Evolutionary conservation across 2,329 filamentous ascomycete species (phyloP), one percentile per base, ranked within the genome.

Genomic region (Pseudocercospora ulei): DNA sequence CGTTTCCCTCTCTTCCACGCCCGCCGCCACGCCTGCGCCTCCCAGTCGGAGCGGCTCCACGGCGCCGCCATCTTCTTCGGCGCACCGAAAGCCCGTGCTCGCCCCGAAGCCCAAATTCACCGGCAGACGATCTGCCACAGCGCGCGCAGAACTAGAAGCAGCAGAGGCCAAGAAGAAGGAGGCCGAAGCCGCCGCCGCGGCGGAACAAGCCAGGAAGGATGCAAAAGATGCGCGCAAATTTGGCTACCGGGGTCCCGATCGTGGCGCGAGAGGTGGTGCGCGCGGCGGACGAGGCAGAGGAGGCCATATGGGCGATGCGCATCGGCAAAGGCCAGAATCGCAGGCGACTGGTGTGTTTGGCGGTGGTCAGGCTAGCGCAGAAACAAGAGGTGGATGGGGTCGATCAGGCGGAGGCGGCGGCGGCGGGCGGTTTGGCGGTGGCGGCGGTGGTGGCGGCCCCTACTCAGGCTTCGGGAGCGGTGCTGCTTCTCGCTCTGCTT

Each of bases 271-370:
- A 39, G 54, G 54, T 18, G 53, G 50, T 9, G 47, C 51, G n/a
- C 43, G 47, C 12, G 47, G 52, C 26, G 49, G 57, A 19, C 48
- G 56, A 43, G 56, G 53, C n/a, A 52, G 65, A 51, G 65, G 65
- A 44, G 65, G 66, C 5, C 68, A 62, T 45, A 65, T 63, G 54
- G 57, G 59, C 13, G 57, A 59, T 35, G 44, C 48, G 7, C 53
- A 50, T 24, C 49, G 51, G 20, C 37, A 41, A 14, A 44, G 46
- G 22, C 34, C 43, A 9, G 50, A 54, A 5, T 42, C 45, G 12
- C 56, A 57, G 4, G 56, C 61, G 23, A 65, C 60, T 36, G 65
- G 65, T 19, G 64, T 64, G 0, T 68, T 68, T 43, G 62, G 63
- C 13, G 41, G 48, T 23, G 60, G 60, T 5, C 48, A 55, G 24